Conservation (phyloP, 1,284 basidiomycete genomes). For the Ganoderma sp. region DNA sequence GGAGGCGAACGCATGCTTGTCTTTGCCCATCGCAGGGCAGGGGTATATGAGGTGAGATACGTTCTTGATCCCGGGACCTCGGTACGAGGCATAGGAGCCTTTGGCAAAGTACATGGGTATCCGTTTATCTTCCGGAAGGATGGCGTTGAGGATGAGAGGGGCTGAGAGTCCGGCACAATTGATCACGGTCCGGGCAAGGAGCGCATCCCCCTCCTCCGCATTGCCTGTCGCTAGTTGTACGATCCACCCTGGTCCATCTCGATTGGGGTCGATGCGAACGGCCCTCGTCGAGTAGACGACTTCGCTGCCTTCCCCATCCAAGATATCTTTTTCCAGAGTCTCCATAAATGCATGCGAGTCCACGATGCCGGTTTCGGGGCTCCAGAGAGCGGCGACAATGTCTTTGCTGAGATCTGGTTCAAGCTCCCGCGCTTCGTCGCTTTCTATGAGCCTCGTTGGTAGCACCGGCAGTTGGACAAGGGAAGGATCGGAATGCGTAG, state of each 20-base stretch:
- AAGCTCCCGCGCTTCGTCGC: slow-evolving; percentile 73
- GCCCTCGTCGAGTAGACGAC: slow-evolving; percentile 85
- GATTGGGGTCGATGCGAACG: slow-evolving; percentile 68
- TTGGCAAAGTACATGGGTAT: slow-evolving; percentile 79
- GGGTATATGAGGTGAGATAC: slow-evolving; percentile 88
- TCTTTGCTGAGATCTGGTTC: slow-evolving; percentile 83
- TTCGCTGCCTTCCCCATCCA: slow-evolving; percentile 72
- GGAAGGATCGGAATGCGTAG: slow-evolving; percentile 44
- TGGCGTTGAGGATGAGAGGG: slow-evolving; percentile 72
- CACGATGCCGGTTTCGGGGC: slow-evolving; percentile 90
- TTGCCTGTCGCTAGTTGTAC: slow-evolving; percentile 67
- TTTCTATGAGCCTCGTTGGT: slow-evolving; percentile 73
- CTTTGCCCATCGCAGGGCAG: slow-evolving; percentile 68
- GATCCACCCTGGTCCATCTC: slow-evolving; percentile 62
- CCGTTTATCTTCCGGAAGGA: slow-evolving; percentile 60
- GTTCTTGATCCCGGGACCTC: slow-evolving; percentile 72
- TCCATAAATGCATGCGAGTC: slow-evolving; percentile 86
- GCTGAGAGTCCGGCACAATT: slow-evolving; percentile 89
- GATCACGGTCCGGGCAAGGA: slow-evolving; percentile 87
- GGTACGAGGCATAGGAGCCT: slow-evolving; percentile 89
- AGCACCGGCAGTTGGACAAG: slow-evolving; percentile 48
- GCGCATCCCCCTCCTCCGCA: slow-evolving; percentile 61
- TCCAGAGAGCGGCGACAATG: slow-evolving; percentile 80
- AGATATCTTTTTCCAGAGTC: slow-evolving; percentile 80
- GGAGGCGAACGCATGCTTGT: slow-evolving; percentile 71